Base-by-base conservation (phyloP, 169 alveolate species). In the Toxoplasma gondii region DNA sequence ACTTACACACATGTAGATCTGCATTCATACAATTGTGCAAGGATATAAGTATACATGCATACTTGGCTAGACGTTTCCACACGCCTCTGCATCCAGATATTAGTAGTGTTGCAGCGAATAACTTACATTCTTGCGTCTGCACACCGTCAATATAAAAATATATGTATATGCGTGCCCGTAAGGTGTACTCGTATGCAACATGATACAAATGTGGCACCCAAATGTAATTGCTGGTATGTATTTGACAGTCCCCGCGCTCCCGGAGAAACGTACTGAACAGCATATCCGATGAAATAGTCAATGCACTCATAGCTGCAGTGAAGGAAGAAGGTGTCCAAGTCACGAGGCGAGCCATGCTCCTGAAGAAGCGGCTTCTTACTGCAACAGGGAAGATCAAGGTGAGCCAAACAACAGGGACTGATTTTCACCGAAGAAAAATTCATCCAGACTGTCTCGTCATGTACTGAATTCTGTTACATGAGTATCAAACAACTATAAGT, bases 301-400 rank as follows among this genome's bases (percentile, higher is more conserved):
- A 45, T 41, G 91, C 91, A 12, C 91, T 83, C 34, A 39, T 83
- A 44, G 58, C 54, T 43, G 67, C 91, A 27, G 91, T 83, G n/a
- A 83, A 44, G 91, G 10, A 43, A 27, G 67, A 31, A 17, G 67
- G 87, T 1, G 45, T 39, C 87, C 29, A 78, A 34, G 45, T 16
- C 24, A 34, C 87, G 53, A 34, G 87, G 87, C 29, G 87, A n/a
- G 87, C 87, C 45, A 12, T 78, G 87, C 87, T 78, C 43, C 34
- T 78, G 87, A 78, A 78, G 87, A 78, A 78, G 87, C 87, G 29
- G 87, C 87, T 78, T 34, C 87, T 78, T 9, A 39, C 44, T 31
- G 27, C 39, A 34, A 39, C 45, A 34, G 53, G 34, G 45, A 19
- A 39, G 31, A 39, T 78, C 44, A 27, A 34, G 87, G 87, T 78